Percentiles rank a stretch among this genome's conserved stretches.
Evolutionary conservation across 179 eudicot species (phyloP).

Genomic region (Silene noctiflora): DNA sequence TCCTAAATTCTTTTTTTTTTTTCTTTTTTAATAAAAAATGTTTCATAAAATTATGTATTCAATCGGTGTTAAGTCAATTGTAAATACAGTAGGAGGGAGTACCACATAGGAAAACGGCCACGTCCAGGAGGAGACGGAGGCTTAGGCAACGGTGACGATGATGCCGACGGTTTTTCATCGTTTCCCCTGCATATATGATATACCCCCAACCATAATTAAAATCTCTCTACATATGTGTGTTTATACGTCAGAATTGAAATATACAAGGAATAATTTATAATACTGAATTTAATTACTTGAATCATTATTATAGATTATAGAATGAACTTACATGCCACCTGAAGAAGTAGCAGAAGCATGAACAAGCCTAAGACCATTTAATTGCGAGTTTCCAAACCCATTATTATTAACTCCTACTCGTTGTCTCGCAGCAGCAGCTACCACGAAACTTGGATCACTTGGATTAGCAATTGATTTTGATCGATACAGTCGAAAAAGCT

Average conservation of each 20-base stretch:
- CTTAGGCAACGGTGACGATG: neutral
- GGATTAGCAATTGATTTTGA: neutral
- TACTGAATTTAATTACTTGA: too few species aligned
- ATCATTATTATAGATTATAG: too few species aligned
- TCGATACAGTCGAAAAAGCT: slow-evolving; percentile 24
- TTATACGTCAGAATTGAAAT: too few species aligned
- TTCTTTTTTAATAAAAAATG: too few species aligned
- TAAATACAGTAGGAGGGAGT: neutral
- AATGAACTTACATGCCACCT: too few species aligned
- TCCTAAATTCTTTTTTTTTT: too few species aligned
- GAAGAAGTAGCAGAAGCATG: slow-evolving; percentile 15
- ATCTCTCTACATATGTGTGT: too few species aligned
- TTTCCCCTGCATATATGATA: too few species aligned
- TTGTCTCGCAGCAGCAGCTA: slow-evolving; percentile 4
- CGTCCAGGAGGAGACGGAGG: slow-evolving; percentile 12
- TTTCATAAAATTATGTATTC: too few species aligned
- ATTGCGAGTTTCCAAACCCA: neutral
- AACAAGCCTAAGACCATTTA: slow-evolving; percentile 7
- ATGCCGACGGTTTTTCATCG: neutral
- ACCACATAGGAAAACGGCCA: slow-evolving; percentile 21
- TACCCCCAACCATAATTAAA: too few species aligned
- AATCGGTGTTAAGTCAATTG: too few species aligned
- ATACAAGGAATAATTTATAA: too few species aligned
- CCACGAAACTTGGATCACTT: neutral
- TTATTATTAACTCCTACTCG: neutral